Percentiles rank a stretch among this genome's conserved stretches.
These are phyloP conservation scores for Lonicera japonica DNA, from an alignment of 129 eudicot genomes.

Conservation along the genomic window DNA sequence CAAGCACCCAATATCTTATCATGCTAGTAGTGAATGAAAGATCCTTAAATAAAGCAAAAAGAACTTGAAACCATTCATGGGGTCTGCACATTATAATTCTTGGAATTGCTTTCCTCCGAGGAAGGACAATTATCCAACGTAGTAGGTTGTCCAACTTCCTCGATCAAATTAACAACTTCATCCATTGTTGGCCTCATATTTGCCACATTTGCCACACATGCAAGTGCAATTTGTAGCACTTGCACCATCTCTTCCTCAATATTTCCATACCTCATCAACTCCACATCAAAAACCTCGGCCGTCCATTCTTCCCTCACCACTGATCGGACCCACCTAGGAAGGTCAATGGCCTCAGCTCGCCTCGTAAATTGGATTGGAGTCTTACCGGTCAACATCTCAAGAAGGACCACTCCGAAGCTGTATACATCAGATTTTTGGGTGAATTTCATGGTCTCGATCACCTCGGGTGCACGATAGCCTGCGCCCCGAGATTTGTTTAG, in stretches of 20 bases:
- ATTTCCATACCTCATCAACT: constrained; percentile 55
- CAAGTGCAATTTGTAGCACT: constrained; percentile 83
- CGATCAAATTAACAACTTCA: constrained; percentile 75
- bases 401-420: constrained; percentile 81
- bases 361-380: constrained; percentile 50
- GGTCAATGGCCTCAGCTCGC: constrained; percentile 60
- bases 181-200: constrained; percentile 76
- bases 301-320: constrained; percentile 98
- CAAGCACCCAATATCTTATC: too few relatives aligned
- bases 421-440: constrained; percentile 79
- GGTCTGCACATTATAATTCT: constrained; percentile 56
- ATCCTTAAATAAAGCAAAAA: too few relatives aligned
- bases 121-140: constrained; percentile 42
- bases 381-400: constrained; percentile 79
- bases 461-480: constrained; percentile 87
- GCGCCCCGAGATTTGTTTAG: constrained; percentile 38
- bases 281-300: constrained; percentile 86
- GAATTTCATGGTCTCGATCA: constrained; percentile 50
- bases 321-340: constrained; percentile 90
- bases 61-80: too few relatives aligned
- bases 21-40: too few relatives aligned
- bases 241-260: constrained; percentile 91
- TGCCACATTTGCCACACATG: constrained; percentile 58
- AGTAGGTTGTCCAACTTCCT: constrained; percentile 49
- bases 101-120: constrained; percentile 64